Percentiles rank a stretch among this genome's conserved stretches.
Conservation (phyloP, 148 eudicot species). For the Hydrangea macrophylla region DNA sequence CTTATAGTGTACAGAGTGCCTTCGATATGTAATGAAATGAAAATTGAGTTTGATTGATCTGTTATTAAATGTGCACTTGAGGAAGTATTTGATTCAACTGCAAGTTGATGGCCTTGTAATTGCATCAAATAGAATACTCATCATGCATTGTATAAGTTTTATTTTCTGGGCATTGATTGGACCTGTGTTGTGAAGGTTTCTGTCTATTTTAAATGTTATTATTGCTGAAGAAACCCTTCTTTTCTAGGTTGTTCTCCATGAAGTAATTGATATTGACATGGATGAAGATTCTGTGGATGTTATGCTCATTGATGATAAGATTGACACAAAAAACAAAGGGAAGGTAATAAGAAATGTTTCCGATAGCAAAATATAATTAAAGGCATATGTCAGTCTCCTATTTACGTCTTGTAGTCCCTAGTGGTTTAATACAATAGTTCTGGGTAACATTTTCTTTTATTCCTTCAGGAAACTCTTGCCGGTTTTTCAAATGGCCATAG, state of each 20-base stretch:
- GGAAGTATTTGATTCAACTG: neutral
- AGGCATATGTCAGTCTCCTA: neutral
- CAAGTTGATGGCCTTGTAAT: neutral
- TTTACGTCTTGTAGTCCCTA: neutral
- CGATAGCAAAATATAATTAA: neutral
- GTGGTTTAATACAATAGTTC: neutral
- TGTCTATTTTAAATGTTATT: neutral
- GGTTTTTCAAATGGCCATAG: constrained; percentile 10
- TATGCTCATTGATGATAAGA: constrained; percentile 33
- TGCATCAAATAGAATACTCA: neutral
- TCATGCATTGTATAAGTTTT: neutral
- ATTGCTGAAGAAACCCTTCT: constrained; percentile 12
- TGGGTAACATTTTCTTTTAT: neutral
- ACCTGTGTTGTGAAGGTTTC: constrained; percentile 1
- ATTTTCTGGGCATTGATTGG: neutral
- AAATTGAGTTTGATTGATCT: too few species aligned
- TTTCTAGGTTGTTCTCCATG: constrained; percentile 42
- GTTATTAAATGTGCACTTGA: too few species aligned
- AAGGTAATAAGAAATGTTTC: constrained; percentile 43
- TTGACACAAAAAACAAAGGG: constrained; percentile 37
- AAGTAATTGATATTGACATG: constrained; percentile 56
- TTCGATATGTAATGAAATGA: too few species aligned
- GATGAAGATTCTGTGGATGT: constrained; percentile 50
- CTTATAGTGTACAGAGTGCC: too few species aligned
- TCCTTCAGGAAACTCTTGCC: constrained; percentile 33